Conservation (phyloP, 1,139 yeast genomes). For the Candida pseudocylindracea region DNA sequence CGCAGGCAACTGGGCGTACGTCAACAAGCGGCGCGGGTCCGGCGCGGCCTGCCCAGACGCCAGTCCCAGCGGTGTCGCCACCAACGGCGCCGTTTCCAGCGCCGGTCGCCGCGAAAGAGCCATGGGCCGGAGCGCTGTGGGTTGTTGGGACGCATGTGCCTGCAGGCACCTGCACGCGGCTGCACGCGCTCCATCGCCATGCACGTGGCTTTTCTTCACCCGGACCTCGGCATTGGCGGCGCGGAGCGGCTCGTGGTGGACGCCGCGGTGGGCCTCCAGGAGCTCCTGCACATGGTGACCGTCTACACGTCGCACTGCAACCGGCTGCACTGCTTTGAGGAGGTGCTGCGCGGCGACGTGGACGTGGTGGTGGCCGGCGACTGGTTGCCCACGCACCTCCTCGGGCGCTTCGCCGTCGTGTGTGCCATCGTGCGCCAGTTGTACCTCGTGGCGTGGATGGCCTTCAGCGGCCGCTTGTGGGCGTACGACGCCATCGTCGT, state of each 20-base stretch:
- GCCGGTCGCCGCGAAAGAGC: no score
- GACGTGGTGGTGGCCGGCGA: slow-evolving; percentile 64
- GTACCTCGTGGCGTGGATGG: slow-evolving; percentile 20
- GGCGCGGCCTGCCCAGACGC: neutral
- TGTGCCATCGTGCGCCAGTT: slow-evolving; percentile 76
- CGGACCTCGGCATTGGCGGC: slow-evolving; percentile 92
- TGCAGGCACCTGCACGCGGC: no score
- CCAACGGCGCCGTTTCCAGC: neutral
- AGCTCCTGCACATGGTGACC: slow-evolving; percentile 30
- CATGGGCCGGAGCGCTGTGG: no score
- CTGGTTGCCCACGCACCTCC: slow-evolving; percentile 46
- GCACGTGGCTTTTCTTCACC: slow-evolving; percentile 65
- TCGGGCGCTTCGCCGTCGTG: slow-evolving; percentile 50
- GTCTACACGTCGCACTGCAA: slow-evolving; percentile 87
- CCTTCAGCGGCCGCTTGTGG: slow-evolving; percentile 8
- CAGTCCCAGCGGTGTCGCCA: neutral
- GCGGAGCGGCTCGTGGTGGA: slow-evolving; percentile 93
- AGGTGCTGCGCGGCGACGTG: slow-evolving; percentile 34
- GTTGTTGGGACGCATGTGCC: no score
- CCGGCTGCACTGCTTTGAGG: slow-evolving; percentile 72
- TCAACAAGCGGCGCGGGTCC: slow-evolving; percentile 4
- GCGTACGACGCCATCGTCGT: slow-evolving; percentile 54
- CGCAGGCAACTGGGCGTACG: slow-evolving; percentile 28
- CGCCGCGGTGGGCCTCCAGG: slow-evolving; percentile 75
- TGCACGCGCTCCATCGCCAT: no score